Evolutionary conservation across 208 protist genomes (phyloP), one percentile per base, ranked within the genome.

Genomic region (Leishmania aethiopica): DNA sequence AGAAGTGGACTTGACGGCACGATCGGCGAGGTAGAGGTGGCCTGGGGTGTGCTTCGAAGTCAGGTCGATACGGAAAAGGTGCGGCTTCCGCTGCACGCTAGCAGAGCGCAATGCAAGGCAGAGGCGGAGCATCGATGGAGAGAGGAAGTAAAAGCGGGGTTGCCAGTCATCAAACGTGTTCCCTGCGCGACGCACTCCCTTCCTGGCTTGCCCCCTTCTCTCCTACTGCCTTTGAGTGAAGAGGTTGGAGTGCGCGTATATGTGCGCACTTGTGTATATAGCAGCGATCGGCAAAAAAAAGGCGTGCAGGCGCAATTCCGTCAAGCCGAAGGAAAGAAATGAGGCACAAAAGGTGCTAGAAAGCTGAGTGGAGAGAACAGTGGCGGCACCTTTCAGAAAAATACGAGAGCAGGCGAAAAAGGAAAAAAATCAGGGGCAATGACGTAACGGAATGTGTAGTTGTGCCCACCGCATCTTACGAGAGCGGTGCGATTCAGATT

Each of bases 1-100:
- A 17, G 80, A 69, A 22, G 85, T 91, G 19, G 89, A 84, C 81
- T 96, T 96, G 47, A 95, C 93, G 0, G 93, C 93, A 70, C 93
- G 90, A 77, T 96, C 91, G 19, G 92, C 90, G 73, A 96, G 92
- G 81, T 87, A 89, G 1, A 96, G 88, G 17, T 80, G 78, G 15
- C 83, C 86, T 47, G 78, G 77, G 8, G 67, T 47, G 62, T 85
- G 82, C 51, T 81, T 85, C 19, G 77, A 74, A 5, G 71, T 67
- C 59, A 78, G 53, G 55, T 86, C 81, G 35, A 85, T 79, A 42
- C 8, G 57, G 69, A 82, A 83, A 11, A 88, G 76, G 42, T 75
- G 78, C 28, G 79, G 79, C 80, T 86, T 53, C 45, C 8, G 47
- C 35, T 60, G 13, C 32, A 62, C 78, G 77, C 57, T 81, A 28